Conservation (phyloP, 495 filamentous ascomycete genomes). For the Aspergillus nanangensis region DNA sequence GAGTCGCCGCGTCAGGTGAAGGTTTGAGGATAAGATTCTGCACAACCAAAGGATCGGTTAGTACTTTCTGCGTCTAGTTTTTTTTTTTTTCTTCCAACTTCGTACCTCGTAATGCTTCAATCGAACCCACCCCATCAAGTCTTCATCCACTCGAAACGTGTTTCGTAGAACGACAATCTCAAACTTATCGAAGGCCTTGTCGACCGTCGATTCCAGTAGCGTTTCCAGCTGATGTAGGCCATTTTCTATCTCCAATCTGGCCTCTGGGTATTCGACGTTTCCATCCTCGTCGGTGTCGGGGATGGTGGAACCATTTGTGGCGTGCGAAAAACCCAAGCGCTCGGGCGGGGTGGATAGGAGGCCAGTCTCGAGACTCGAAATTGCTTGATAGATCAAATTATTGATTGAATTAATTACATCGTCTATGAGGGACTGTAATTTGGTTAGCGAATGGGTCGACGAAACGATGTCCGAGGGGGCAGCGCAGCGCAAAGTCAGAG, state of each 20-base stretch:
- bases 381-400: conserved; percentile 77
- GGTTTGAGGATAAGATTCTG: conserved; percentile 33
- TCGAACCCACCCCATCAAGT: conserved; percentile 70
- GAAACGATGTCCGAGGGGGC: no score
- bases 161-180: conserved; percentile 86
- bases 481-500: no score
- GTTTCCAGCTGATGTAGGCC: conserved; percentile 93
- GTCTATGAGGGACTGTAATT: conserved; percentile 76
- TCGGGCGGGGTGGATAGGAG: conserved; percentile 67
- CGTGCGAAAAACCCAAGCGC: conserved; percentile 65
- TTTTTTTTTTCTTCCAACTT: conserved; percentile 10
- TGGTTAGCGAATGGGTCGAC: no score
- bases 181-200: conserved; percentile 74
- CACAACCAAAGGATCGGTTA: conserved; percentile 1
- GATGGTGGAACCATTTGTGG: conserved; percentile 38
- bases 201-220: conserved; percentile 75
- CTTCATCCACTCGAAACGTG: conserved; percentile 72
- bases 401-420: conserved; percentile 97
- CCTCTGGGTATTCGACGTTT: conserved; percentile 50
- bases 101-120: conserved; percentile 81
- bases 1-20: conserved; percentile 44
- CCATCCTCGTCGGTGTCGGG: conserved; percentile 52
- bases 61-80: background rate
- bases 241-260: conserved; percentile 77
- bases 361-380: conserved; percentile 76